phyloP scores from a whole-genome alignment of 2,329 filamentous ascomycete genomes.

The Aspergillus neoniger region DNA sequence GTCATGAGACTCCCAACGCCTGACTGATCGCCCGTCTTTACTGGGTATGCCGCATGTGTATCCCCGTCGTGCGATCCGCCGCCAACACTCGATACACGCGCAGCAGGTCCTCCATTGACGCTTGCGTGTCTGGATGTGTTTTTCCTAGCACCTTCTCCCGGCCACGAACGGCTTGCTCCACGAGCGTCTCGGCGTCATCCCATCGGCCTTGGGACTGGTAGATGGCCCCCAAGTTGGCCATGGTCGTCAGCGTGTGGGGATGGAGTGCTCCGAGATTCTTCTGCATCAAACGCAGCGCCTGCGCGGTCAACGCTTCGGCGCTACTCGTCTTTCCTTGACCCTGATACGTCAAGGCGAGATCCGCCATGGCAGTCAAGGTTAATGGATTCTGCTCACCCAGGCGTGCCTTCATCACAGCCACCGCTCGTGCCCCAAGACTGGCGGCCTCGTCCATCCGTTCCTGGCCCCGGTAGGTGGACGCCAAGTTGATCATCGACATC shows the following conservation, averaged over 20 bases:
- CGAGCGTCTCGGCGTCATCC: slow-evolving; percentile 9
- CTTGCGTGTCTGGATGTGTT: slow-evolving; percentile 7
- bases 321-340: not conserved
- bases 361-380: slow-evolving; percentile 14
- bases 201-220: slow-evolving; percentile 15
- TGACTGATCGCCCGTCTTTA: not conserved
- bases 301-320: slow-evolving; percentile 7
- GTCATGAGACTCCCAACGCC: not conserved
- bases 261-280: slow-evolving; percentile 4
- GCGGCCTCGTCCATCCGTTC: slow-evolving; percentile 8
- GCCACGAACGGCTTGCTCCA: slow-evolving; percentile 1
- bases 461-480: slow-evolving; percentile 11
- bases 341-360: slow-evolving; percentile 13
- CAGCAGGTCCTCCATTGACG: slow-evolving; percentile 11
- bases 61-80: slow-evolving; percentile 1
- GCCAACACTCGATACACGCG: slow-evolving; percentile 10
- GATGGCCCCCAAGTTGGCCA: slow-evolving; percentile 10
- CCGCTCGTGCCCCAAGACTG: not conserved
- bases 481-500: slow-evolving; percentile 11
- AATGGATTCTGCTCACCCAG: slow-evolving; percentile 5
- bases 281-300: slow-evolving; percentile 11
- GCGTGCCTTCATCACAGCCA: slow-evolving; percentile 4
- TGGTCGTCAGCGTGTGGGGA: slow-evolving; percentile 11
- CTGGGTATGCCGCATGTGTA: not conserved
- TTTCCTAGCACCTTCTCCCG: slow-evolving; percentile 10